phyloP scores from a whole-genome alignment of 176 grass and related monocot species.

The Eleusine coracana region DNA sequence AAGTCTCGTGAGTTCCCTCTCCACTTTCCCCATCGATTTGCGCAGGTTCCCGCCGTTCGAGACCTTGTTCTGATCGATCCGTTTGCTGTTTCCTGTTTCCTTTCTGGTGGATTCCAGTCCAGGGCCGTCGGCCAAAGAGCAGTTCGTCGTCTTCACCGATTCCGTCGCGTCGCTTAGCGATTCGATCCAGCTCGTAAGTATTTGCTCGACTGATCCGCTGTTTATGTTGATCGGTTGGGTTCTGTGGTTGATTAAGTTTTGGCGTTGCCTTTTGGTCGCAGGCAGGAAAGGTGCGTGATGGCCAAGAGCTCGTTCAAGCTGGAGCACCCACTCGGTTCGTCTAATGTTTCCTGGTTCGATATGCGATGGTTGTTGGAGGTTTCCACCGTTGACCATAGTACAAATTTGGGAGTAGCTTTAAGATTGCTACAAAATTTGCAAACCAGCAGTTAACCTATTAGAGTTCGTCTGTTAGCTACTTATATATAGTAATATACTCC shows the following conservation, averaged over 20 bases:
- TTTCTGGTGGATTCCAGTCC: background rate
- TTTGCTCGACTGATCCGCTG: background rate
- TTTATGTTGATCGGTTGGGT: conserved; percentile 7
- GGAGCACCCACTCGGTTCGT: conserved; percentile 92
- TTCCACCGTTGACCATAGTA: background rate
- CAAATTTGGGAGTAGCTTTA: background rate
- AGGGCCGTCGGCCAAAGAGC: background rate
- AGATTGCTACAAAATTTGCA: background rate
- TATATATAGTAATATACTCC: too few relatives aligned
- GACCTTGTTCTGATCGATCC: background rate
- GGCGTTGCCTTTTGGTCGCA: background rate
- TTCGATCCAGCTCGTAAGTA: background rate
- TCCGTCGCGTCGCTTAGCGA: background rate
- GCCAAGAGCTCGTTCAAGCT: conserved; percentile 94
- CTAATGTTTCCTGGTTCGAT: background rate
- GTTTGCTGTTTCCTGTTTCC: background rate
- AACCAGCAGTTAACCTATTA: background rate
- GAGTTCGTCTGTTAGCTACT: too few relatives aligned
- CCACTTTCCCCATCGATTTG: background rate
- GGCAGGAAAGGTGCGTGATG: conserved; percentile 56
- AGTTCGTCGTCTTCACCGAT: background rate
- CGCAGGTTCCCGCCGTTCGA: background rate
- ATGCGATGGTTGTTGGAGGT: background rate
- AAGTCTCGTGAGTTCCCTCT: background rate
- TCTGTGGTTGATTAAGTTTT: background rate